Percentiles rank a stretch among this genome's conserved stretches.
Conservation (phyloP, 495 filamentous ascomycete species). For the Achaetomiella virescens region DNA sequence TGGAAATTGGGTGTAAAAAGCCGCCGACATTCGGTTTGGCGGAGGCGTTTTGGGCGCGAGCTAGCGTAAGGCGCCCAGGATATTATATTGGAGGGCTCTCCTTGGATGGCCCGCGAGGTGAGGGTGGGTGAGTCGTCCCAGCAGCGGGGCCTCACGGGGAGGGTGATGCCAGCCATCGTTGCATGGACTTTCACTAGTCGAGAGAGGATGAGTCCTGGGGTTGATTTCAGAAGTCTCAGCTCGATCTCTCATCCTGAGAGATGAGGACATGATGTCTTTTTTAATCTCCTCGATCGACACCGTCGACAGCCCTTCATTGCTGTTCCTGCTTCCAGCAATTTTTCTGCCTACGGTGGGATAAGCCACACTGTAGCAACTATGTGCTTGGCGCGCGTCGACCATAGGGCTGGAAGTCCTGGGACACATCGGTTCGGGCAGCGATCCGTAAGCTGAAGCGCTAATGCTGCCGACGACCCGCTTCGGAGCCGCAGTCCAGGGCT, state of each 20-base stretch:
- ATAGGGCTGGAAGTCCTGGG: constrained; percentile 2
- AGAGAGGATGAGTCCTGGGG: not conserved
- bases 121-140: not conserved
- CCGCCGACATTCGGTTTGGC: constrained; percentile 9
- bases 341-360: not conserved
- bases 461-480: not conserved
- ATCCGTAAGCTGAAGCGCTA: not conserved
- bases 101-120: not conserved
- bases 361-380: not conserved
- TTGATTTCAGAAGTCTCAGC: too few relatives aligned
- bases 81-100: not conserved
- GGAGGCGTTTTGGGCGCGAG: not conserved
- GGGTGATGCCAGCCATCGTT: not conserved
- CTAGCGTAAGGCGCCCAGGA: not conserved
- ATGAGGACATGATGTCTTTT: too few relatives aligned
- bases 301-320: not conserved
- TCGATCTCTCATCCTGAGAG: too few relatives aligned
- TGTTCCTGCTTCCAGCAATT: not conserved
- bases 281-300: too few relatives aligned
- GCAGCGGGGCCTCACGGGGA: not conserved
- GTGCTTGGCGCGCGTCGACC: not conserved
- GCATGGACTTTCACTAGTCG: not conserved
- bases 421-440: not conserved
- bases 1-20: not conserved
- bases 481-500: not conserved